phyloP scores from a whole-genome alignment of 352 stramenopile genomes.

The Phytophthora quininea region DNA sequence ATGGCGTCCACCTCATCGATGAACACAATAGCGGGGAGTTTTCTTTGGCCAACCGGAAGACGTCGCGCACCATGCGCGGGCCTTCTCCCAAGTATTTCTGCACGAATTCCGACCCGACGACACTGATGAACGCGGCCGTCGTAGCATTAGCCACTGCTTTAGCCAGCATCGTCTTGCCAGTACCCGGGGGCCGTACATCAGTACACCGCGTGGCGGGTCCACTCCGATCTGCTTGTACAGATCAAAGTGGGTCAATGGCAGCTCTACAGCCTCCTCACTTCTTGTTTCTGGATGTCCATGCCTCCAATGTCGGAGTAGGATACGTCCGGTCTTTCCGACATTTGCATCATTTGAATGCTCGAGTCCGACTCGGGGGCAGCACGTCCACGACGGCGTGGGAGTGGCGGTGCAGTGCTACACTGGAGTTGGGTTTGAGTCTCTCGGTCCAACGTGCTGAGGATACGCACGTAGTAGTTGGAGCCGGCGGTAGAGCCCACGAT shows the following conservation, averaged over 20 bases:
- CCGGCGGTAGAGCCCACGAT: slow-evolving; percentile 98
- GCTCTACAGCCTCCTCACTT: slow-evolving; percentile 99
- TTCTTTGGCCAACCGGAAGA: slow-evolving; percentile 99
- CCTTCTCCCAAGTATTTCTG: slow-evolving; percentile 99
- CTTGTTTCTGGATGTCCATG: slow-evolving; percentile 99
- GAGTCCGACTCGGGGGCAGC: slow-evolving; percentile 98
- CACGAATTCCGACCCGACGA: slow-evolving; percentile 99
- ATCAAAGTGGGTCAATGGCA: slow-evolving; percentile 99
- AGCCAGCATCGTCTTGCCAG: slow-evolving; percentile 99
- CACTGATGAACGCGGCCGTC: slow-evolving; percentile 98
- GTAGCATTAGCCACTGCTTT: slow-evolving; percentile 99
- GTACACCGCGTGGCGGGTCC: slow-evolving; percentile 97
- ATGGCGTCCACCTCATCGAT: slow-evolving; percentile 99
- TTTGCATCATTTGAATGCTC: slow-evolving; percentile 99
- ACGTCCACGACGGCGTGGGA: slow-evolving; percentile 99
- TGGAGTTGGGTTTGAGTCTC: slow-evolving; percentile 99
- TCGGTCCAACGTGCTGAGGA: slow-evolving; percentile 98
- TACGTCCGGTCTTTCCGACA: slow-evolving; percentile 98
- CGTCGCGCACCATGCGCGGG: slow-evolving; percentile 99
- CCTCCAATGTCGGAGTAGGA: slow-evolving; percentile 97
- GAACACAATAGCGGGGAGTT: slow-evolving; percentile 99
- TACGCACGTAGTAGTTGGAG: slow-evolving; percentile 99
- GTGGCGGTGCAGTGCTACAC: slow-evolving; percentile 97
- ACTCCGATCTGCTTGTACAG: slow-evolving; percentile 99
- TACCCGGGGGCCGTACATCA: slow-evolving; percentile 97